phyloP scores from a whole-genome alignment of 768 basidiomycete species.

The Boletus vermiculosoides region DNA sequence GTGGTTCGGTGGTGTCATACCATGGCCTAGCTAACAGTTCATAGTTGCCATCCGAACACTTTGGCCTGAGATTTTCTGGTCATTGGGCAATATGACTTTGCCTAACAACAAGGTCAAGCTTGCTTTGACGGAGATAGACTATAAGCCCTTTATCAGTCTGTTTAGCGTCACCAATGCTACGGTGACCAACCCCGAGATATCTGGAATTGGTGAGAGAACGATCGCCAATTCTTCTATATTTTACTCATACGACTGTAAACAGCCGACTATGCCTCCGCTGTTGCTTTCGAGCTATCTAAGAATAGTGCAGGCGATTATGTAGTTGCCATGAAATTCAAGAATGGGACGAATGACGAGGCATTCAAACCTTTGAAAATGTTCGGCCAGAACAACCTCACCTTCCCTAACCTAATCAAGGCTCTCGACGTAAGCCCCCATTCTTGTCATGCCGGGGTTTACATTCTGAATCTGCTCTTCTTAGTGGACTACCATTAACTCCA shows the following conservation, averaged over 20 bases:
- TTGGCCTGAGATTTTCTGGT: constrained; percentile 65
- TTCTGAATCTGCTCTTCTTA: background rate
- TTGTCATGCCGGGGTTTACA: too few species aligned
- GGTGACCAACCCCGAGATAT: constrained; percentile 55
- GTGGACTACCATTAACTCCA: constrained; percentile 31
- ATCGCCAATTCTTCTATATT: background rate
- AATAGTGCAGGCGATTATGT: constrained; percentile 65
- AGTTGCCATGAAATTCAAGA: constrained; percentile 81
- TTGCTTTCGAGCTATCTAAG: constrained; percentile 68
- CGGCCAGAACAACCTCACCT: constrained; percentile 35
- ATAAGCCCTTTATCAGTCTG: constrained; percentile 87
- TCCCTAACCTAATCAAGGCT: constrained; percentile 17
- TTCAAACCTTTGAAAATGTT: constrained; percentile 71
- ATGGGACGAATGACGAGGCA: constrained; percentile 56
- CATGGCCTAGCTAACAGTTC: background rate
- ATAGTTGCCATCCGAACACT: constrained; percentile 79
- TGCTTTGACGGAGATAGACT: constrained; percentile 72
- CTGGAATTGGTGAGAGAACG: constrained; percentile 58
- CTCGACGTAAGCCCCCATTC: constrained; percentile 17
- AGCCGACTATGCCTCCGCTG: constrained; percentile 72
- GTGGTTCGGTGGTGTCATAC: constrained; percentile 26
- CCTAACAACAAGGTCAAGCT: constrained; percentile 74
- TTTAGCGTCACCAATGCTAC: constrained; percentile 73
- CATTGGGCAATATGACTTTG: constrained; percentile 74
- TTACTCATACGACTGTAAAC: background rate